Evolutionary conservation across 768 basidiomycete species (phyloP).

Genomic region (Rhodotorula kratochvilovae): DNA sequence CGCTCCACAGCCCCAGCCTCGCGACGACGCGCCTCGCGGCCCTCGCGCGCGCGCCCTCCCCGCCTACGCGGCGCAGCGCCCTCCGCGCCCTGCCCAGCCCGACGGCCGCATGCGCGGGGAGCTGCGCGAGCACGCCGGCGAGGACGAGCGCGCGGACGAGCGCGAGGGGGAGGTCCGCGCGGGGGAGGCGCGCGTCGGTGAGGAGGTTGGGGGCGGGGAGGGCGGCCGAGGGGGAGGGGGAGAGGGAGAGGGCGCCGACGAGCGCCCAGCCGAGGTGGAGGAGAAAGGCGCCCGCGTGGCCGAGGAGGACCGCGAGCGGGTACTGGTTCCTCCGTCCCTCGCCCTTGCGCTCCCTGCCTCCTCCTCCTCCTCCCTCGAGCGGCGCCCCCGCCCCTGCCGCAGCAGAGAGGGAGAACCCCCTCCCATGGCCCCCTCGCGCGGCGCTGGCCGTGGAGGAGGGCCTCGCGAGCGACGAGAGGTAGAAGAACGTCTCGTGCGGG

Average conservation of each 20-base stretch:
- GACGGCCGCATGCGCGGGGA: conserved; percentile 4
- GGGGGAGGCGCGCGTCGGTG: conserved; percentile 19
- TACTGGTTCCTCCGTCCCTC: conserved; percentile 37
- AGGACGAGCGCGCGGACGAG: conserved; percentile 33
- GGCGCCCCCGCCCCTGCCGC: neutral
- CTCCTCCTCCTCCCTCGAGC: neutral
- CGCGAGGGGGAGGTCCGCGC: conserved; percentile 29
- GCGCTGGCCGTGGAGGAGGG: conserved; percentile 7
- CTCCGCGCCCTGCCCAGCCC: conserved; percentile 11
- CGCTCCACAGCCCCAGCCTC: conserved; percentile 14
- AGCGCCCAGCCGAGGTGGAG: conserved; percentile 39
- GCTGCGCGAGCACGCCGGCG: conserved; percentile 8
- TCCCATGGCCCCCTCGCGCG: neutral
- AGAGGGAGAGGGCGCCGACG: conserved; percentile 35
- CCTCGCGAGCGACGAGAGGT: conserved; percentile 27
- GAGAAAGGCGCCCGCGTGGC: conserved; percentile 18
- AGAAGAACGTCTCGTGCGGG: conserved; percentile 39
- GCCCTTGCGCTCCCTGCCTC: no score
- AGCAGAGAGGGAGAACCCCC: neutral
- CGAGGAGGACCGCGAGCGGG: conserved; percentile 35
- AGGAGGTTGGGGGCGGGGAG: conserved; percentile 25
- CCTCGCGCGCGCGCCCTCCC: neutral
- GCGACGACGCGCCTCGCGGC: neutral
- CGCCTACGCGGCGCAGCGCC: neutral
- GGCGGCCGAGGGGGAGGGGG: neutral